Evolutionary conservation across 1,284 basidiomycete species (phyloP), one percentile per base, ranked within the genome.

Genomic region (Fistulina hepatica): DNA sequence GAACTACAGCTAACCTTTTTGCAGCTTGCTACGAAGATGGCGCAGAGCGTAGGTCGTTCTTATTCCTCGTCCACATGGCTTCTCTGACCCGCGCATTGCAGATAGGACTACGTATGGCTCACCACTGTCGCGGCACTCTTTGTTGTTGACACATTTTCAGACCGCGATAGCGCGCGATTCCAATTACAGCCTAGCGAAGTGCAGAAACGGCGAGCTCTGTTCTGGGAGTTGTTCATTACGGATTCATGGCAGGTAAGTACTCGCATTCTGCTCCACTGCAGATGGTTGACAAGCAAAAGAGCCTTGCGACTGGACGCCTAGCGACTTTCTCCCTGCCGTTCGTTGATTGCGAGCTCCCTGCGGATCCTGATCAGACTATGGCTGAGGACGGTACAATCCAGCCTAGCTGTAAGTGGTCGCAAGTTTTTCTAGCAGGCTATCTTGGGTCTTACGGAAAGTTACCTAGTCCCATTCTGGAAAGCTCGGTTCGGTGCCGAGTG

Each of bases 211-310:
- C 64, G 78, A n/a, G 70, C 71, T 2, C 52, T 81, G 16, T 81
- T 81, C 48, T 81, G 79, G 79, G 79, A 81, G 47, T 46, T 81
- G 21, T 79, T 75, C 47, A 72, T 77, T 44, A 76, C 75, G 0
- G 76, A 80, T 51, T 70, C 69, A 41, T 79, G 74, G 76, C 76
- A 76, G 62, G 76, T 74, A 44, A 19, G 63, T 42, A 28, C 20
- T 25, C 20, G 15, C 12, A 16, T 6, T 41, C 23, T 30, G 34
- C 26, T 22, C 13, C 22, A 6, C 30, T 22, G 28, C 24, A 15
- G 23, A 5, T 34, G 12, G 33, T n/a, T n/a, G n/a, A 22, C 20
- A 22, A 30, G 33, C 17, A 35, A 23, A 41, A 71, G 73, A 73
- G 71, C 49, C 64, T 76, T 30, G 72, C 75, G 3, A 77, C 75